Evolutionary conservation across 1,284 basidiomycete genomes (phyloP).

Genomic region (Ganoderma meredithae): DNA sequence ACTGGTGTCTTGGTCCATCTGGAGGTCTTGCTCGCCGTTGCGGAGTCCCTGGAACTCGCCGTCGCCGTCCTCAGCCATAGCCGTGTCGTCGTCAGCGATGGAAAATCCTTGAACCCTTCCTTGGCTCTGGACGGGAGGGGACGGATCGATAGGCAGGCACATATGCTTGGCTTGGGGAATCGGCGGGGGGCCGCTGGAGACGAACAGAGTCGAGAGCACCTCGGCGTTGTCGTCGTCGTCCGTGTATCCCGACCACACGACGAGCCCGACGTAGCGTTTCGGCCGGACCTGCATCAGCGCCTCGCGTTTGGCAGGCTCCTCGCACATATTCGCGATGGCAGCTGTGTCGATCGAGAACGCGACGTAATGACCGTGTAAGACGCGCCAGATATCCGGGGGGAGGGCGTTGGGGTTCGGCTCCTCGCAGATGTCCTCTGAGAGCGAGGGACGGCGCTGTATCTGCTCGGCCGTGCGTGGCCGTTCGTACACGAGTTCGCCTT

Average conservation of each 20-base stretch:
- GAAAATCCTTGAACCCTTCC: background rate
- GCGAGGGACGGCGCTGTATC: constrained; percentile 26
- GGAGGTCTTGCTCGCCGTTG: background rate
- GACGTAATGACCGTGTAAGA: constrained; percentile 34
- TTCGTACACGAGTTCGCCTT: constrained; percentile 21
- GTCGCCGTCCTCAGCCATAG: background rate
- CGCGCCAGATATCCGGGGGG: constrained; percentile 23
- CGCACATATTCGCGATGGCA: constrained; percentile 12
- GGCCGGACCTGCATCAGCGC: constrained; percentile 20
- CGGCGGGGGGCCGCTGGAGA: constrained; percentile 18
- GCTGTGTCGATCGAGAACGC: constrained; percentile 33
- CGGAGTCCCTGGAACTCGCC: background rate
- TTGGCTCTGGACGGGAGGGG: background rate
- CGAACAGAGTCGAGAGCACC: constrained; percentile 32
- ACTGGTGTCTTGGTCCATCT: background rate
- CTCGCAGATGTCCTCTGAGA: constrained; percentile 10
- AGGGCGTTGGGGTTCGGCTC: constrained; percentile 15
- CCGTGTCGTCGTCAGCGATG: background rate
- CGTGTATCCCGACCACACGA: constrained; percentile 26
- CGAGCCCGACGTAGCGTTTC: constrained; percentile 37
- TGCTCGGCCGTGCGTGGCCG: constrained; percentile 26
- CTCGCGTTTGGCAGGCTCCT: constrained; percentile 20
- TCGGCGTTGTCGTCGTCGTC: constrained; percentile 27
- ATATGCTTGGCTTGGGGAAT: background rate
- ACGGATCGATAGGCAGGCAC: constrained; percentile 11